Conservation (phyloP, 441 rosid genomes). For the Codiaeum variegatum region DNA sequence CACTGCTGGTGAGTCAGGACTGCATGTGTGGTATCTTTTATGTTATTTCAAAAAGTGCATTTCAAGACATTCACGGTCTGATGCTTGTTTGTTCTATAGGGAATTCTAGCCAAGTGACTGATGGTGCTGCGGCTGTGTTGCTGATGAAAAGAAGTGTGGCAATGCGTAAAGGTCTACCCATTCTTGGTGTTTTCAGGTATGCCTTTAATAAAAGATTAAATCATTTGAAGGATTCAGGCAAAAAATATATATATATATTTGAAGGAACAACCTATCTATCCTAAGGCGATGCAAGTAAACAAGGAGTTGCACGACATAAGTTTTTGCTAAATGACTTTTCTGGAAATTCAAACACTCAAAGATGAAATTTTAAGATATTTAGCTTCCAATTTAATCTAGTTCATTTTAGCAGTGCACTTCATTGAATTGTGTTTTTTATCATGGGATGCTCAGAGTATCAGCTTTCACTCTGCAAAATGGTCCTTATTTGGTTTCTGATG, state of each 20-base stretch:
- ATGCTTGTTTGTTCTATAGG: conserved; percentile 39
- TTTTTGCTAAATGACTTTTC: not conserved
- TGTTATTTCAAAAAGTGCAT: conserved; percentile 2
- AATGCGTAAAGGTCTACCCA: conserved; percentile 66
- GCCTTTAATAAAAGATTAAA: not conserved
- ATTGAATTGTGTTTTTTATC: not conserved
- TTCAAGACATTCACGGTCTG: conserved; percentile 9
- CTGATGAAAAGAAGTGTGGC: conserved; percentile 96
- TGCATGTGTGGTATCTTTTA: not conserved
- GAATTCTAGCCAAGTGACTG: conserved; percentile 94
- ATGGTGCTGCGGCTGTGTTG: conserved; percentile 97
- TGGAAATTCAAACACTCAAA: not conserved
- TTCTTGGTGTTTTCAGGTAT: conserved; percentile 92
- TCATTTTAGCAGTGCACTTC: not conserved
- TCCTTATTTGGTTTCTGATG: not conserved
- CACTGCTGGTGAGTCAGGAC: conserved; percentile 69
- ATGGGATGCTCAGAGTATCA: not conserved
- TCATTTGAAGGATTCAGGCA: not conserved
- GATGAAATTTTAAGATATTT: not conserved
- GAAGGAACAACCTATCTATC: not conserved
- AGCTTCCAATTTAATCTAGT: not conserved
- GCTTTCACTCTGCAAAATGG: not conserved
- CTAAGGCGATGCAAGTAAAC: not conserved
- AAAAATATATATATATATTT: no score
- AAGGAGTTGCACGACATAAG: not conserved